Evolutionary conservation across 257 asterid genomes (phyloP), one percentile per base, ranked within the genome.

Genomic region (Hygrophila difformis): DNA sequence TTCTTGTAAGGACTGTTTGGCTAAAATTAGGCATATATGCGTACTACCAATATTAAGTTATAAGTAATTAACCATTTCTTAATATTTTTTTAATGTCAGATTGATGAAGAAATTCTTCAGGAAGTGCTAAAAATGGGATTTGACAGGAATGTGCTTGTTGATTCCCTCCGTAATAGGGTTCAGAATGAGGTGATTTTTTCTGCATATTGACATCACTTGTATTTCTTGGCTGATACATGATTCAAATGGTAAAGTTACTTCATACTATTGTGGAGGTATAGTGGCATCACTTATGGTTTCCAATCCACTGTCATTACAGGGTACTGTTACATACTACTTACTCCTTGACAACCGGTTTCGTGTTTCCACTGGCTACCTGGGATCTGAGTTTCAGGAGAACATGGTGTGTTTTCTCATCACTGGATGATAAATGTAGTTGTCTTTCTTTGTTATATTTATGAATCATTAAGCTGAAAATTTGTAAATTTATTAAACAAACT

Each of bases 291-390:
- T 24, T 3, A 2, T 9, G 12, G 3, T 33, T 0, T 33, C 12
- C 12, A 10, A 10, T 53, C 33, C 23, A 47, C 49, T 56, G 37
- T 24, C 55, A 40, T 74, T 59, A 67, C 77, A 91, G 99, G 95
- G 95, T 36, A 91, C 99, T 35, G 96, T 91, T 22, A 73, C 99
- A 11, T 91, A 91, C 84, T 91, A 86, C 64, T 61, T 91, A 70
- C 79, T 86, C 50, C 78, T 91, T 37, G 99, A 82, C 78, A 81
- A 75, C 42, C 73, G 87, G 53, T 71, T 67, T 51, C 93, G 79
- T 48, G 71, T 62, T 65, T 64, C 73, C 43, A 62, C 69, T 60
- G 73, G 78, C 66, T 75, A 70, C 59, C 80, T 70, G 53, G 81
- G 81, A 58, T 70, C 76, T 45, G 84, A 77, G 39, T 79, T 72